A percentile compares a stretch with the other conserved stretches of the same genome.
These are phyloP conservation scores for Sporothrix variecibatus DNA, from an alignment of 2,329 filamentous ascomycete species.

Conservation along the genomic window DNA sequence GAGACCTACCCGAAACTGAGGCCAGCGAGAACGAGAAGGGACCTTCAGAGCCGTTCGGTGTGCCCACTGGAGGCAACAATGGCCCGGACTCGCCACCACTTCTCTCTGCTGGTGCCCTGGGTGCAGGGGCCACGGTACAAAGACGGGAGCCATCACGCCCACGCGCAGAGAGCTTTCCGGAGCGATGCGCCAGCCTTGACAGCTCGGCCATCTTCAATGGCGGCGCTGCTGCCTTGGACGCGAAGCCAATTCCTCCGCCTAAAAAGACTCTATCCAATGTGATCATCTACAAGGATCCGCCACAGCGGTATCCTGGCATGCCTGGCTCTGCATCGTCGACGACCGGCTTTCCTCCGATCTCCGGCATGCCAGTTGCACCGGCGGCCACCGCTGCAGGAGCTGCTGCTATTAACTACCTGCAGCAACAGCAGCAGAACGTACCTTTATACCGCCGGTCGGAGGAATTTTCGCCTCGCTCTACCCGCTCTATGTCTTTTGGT, in stretches of 20 bases:
- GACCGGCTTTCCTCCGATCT: not conserved
- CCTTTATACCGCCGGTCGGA: constrained; percentile 35
- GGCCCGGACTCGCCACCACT: constrained; percentile 17
- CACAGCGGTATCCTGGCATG: not conserved
- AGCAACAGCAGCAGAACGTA: constrained; percentile 25
- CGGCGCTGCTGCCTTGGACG: not conserved
- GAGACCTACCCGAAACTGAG: constrained; percentile 8
- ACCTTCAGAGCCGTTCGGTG: not conserved
- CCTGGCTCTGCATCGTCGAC: not conserved
- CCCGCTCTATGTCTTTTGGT: constrained; percentile 27
- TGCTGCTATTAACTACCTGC: constrained; percentile 7
- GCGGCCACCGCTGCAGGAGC: constrained; percentile 9
- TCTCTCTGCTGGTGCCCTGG: constrained; percentile 13
- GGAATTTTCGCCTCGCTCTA: constrained; percentile 32
- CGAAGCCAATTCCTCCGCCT: constrained; percentile 33
- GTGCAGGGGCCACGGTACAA: constrained; percentile 18
- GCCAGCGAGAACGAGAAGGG: constrained; percentile 9
- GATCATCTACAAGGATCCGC: constrained; percentile 52
- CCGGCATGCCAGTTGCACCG: not conserved
- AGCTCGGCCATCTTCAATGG: constrained; percentile 4
- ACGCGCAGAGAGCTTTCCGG: not conserved
- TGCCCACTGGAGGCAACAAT: not conserved
- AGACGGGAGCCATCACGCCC: constrained; percentile 3
- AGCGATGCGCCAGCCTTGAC: constrained; percentile 18
- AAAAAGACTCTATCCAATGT: constrained; percentile 51